A percentile compares a stretch with the other conserved stretches of the same genome.
Conservation (phyloP, 2,329 filamentous ascomycete species). For the Phaeophleospora eucalypticola region DNA sequence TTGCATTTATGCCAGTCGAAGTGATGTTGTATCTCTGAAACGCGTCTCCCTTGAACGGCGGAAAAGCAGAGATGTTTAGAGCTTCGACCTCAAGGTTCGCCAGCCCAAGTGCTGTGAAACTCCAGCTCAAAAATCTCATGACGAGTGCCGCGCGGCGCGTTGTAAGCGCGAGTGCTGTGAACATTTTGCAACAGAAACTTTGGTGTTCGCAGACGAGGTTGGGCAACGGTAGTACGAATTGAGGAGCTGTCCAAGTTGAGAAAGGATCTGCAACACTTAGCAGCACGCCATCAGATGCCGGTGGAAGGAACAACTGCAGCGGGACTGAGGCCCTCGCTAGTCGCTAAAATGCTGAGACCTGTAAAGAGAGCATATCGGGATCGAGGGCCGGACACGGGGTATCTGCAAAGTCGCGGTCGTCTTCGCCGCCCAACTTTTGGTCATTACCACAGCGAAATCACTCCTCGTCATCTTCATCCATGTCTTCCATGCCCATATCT, state of each 20-base stretch:
- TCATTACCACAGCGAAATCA: too few relatives aligned
- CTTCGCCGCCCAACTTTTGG: not conserved
- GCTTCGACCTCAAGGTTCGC: too few relatives aligned
- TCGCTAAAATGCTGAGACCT: too few relatives aligned
- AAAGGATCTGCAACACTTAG: not conserved
- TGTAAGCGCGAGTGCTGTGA: too few relatives aligned
- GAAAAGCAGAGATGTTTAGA: conserved; percentile 9
- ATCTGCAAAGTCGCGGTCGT: not conserved
- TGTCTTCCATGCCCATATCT: conserved; percentile 67
- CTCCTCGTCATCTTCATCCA: conserved; percentile 4
- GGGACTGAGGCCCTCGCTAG: too few relatives aligned
- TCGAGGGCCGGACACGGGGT: too few relatives aligned
- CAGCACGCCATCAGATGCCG: not conserved
- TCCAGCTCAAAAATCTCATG: too few relatives aligned
- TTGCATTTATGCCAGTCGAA: conserved; percentile 21
- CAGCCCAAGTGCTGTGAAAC: too few relatives aligned
- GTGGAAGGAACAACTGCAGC: too few relatives aligned
- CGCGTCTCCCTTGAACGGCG: conserved; percentile 22
- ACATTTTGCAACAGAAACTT: too few relatives aligned
- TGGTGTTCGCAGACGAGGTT: not conserved
- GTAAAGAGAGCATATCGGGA: too few relatives aligned
- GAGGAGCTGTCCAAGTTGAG: not conserved
- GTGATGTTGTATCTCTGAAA: conserved; percentile 21
- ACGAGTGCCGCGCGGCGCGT: too few relatives aligned
- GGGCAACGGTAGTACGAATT: not conserved